These are phyloP conservation scores for Amauroascus niger DNA, from an alignment of 2,329 filamentous ascomycete species.

Conservation along the genomic window DNA sequence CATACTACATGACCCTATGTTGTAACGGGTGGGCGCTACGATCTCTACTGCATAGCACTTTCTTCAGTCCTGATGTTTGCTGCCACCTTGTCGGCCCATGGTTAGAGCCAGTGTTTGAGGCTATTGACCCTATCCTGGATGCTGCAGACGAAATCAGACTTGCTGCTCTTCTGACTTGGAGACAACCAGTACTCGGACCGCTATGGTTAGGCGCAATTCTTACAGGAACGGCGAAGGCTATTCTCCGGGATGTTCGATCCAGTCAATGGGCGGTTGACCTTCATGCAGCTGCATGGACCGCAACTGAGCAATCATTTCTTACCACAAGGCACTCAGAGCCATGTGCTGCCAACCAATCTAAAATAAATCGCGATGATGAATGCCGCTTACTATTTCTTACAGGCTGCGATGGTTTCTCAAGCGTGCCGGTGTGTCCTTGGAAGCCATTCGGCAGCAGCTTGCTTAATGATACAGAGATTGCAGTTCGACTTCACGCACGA, in stretches of 20 bases:
- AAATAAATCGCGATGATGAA: constrained; percentile 22
- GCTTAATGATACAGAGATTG: constrained; percentile 24
- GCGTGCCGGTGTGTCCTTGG: constrained; percentile 22
- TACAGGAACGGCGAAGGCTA: constrained; percentile 17
- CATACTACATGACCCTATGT: constrained; percentile 19
- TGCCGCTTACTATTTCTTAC: constrained; percentile 25
- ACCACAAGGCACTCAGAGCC: constrained; percentile 19
- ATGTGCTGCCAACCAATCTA: constrained; percentile 9
- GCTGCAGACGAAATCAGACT: constrained; percentile 9
- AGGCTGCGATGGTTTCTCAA: constrained; percentile 18
- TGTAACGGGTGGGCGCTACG: constrained; percentile 21
- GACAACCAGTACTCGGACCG: constrained; percentile 12
- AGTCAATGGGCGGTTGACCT: constrained; percentile 24
- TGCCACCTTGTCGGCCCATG: constrained; percentile 26
- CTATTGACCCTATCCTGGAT: constrained; percentile 18
- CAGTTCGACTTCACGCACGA: constrained; percentile 23
- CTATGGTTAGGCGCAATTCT: constrained; percentile 24
- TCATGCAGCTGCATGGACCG: constrained; percentile 24
- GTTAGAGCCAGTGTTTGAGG: constrained; percentile 23
- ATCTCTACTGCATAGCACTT: constrained; percentile 21
- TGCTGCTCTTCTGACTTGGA: constrained; percentile 5
- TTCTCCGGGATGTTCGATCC: constrained; percentile 18
- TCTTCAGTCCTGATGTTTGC: constrained; percentile 23
- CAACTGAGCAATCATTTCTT: constrained; percentile 23
- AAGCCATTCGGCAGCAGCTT: constrained; percentile 24